phyloP scores from a whole-genome alignment of 768 basidiomycete species.

The Mycena sanguinolenta region DNA sequence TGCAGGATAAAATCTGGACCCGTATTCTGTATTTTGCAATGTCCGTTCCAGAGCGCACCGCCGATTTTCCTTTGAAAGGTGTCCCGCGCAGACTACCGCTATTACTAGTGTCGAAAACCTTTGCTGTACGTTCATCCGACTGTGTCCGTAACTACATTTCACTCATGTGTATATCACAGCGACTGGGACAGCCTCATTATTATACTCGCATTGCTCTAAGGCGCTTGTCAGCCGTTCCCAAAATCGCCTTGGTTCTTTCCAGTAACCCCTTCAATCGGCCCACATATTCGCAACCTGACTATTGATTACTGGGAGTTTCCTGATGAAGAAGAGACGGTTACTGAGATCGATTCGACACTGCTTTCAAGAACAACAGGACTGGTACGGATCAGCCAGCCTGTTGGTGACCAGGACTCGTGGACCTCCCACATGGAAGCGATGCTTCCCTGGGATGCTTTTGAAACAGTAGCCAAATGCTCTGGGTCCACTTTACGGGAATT shows the following conservation, averaged over 20 bases:
- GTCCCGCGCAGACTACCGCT: background rate
- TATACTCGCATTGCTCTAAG: background rate
- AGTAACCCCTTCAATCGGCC: background rate
- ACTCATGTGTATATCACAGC: background rate
- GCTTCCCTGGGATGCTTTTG: background rate
- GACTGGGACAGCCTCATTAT: background rate
- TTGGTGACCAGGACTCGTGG: too few relatives aligned
- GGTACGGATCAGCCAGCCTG: background rate
- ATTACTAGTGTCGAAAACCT: background rate
- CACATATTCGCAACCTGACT: background rate
- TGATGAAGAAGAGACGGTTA: too few relatives aligned
- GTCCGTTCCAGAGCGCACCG: background rate
- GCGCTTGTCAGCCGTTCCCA: background rate
- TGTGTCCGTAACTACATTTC: background rate
- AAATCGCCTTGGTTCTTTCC: background rate
- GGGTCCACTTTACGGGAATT: background rate
- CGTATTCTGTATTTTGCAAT: conserved; percentile 7
- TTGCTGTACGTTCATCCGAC: background rate
- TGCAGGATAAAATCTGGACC: background rate
- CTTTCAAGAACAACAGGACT: conserved; percentile 1
- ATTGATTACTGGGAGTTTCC: background rate
- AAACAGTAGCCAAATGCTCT: background rate
- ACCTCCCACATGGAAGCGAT: too few relatives aligned
- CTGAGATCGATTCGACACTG: background rate
- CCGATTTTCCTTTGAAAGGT: background rate